Conservation (phyloP, 1,139 yeast genomes). For the Blastobotrys illinoisensis region DNA sequence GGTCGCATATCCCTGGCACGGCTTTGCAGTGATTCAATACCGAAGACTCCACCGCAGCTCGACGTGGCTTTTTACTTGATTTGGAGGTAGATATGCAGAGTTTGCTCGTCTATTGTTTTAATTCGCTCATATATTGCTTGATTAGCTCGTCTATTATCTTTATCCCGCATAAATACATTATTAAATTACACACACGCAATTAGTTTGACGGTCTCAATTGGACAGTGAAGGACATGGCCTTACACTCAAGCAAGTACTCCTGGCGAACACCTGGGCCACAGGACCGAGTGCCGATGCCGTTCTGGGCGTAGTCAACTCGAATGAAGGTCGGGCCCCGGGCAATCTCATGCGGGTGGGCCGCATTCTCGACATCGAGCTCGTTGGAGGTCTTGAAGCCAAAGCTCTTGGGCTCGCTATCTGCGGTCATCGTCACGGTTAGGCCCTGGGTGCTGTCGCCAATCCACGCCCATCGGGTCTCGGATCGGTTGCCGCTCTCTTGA, state of each 20-base stretch:
- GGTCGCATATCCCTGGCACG: neutral
- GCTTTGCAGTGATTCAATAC: no score
- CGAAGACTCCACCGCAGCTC: no score
- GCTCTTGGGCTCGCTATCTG: neutral
- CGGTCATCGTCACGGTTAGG: neutral
- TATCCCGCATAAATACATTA: no score
- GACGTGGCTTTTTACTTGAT: no score
- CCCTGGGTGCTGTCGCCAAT: slow-evolving; percentile 2
- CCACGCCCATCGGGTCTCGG: slow-evolving; percentile 31
- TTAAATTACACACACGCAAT: neutral
- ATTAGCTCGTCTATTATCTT: no score
- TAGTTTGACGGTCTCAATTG: neutral
- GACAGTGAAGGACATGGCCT: neutral
- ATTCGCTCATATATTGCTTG: no score
- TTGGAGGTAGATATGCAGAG: no score
- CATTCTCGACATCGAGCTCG: slow-evolving; percentile 19
- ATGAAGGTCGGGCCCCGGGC: slow-evolving; percentile 16
- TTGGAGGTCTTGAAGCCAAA: slow-evolving; percentile 17
- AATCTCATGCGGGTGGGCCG: slow-evolving; percentile 31
- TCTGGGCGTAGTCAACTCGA: slow-evolving; percentile 31
- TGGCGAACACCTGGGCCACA: slow-evolving; percentile 32
- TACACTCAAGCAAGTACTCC: slow-evolving; percentile 10
- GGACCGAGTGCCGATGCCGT: slow-evolving; percentile 34
- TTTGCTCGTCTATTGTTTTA: no score
- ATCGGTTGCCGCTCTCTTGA: slow-evolving; percentile 36